phyloP scores from a whole-genome alignment of 495 filamentous ascomycete genomes.

The Neurospora hispaniola region DNA sequence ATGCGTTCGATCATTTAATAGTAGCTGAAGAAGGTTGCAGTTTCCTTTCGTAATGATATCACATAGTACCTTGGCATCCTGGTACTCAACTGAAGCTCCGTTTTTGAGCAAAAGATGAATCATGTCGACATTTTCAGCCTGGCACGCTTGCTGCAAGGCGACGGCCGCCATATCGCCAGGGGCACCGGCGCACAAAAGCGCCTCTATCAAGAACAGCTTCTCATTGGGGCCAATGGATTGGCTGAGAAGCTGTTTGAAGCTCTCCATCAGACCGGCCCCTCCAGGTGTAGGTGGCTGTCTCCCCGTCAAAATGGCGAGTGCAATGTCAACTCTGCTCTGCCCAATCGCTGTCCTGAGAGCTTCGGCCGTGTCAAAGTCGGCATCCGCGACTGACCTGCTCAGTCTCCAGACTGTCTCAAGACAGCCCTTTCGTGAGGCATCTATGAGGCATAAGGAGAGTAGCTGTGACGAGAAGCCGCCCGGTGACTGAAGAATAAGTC shows the following conservation, averaged over 20 bases:
- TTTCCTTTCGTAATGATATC: conserved; percentile 27
- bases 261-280: conserved; percentile 27
- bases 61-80: conserved; percentile 28
- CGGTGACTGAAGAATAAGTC: conserved; percentile 32
- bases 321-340: conserved; percentile 32
- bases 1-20: conserved; percentile 24
- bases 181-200: conserved; percentile 36
- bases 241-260: conserved; percentile 28
- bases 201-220: conserved; percentile 32
- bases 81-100: conserved; percentile 36
- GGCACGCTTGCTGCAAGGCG: conserved; percentile 28
- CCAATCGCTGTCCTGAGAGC: conserved; percentile 33
- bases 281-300: conserved; percentile 25
- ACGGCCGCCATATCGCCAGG: conserved; percentile 27
- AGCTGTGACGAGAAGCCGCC: conserved; percentile 24
- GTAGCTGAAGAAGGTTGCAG: conserved; percentile 26
- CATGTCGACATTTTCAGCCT: conserved; percentile 34
- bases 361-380: conserved; percentile 31
- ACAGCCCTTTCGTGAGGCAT: conserved; percentile 33
- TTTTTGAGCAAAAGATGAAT: conserved; percentile 32
- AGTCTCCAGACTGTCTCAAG: conserved; percentile 33
- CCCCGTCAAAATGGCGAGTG: conserved; percentile 34
- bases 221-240: conserved; percentile 31
- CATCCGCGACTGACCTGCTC: conserved; percentile 34
- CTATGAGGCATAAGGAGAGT: conserved; percentile 33